Evolutionary conservation across 768 basidiomycete genomes (phyloP).

Genomic region (Dioszegia crocea): DNA sequence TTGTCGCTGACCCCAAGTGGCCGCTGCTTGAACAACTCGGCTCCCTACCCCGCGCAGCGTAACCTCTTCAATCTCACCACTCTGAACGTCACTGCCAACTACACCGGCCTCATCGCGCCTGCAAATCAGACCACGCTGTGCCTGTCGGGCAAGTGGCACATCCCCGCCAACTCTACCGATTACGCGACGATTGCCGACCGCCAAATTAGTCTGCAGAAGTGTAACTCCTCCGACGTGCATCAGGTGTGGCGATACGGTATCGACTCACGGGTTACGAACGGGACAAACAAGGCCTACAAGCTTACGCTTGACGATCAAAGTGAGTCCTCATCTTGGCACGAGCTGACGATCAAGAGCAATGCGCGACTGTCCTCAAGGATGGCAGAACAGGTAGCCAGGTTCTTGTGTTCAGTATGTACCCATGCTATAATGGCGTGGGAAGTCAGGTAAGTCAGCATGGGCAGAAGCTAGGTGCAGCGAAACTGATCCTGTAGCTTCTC

Average conservation of each 20-base stretch:
- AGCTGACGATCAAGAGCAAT: background rate
- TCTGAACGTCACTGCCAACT: slow-evolving; percentile 3
- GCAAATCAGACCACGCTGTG: slow-evolving; percentile 7
- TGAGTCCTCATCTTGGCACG: background rate
- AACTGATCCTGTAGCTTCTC: background rate
- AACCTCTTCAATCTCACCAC: slow-evolving; percentile 11
- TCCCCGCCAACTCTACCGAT: background rate
- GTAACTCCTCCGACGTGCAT: background rate
- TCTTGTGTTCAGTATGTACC: background rate
- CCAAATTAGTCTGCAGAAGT: slow-evolving; percentile 1
- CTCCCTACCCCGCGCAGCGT: background rate
- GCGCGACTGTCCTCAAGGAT: background rate
- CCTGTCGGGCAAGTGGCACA: slow-evolving; percentile 3
- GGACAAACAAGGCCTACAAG: slow-evolving; percentile 2
- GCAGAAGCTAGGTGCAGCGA: background rate
- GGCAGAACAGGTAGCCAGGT: too few species aligned
- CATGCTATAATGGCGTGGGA: background rate
- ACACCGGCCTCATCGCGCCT: slow-evolving; percentile 7
- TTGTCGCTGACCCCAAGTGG: background rate
- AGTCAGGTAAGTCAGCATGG: background rate
- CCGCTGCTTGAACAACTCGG: slow-evolving; percentile 7
- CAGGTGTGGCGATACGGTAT: slow-evolving; percentile 4
- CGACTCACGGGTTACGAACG: background rate
- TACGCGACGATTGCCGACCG: background rate
- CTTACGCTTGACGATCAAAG: slow-evolving; percentile 1